Evolutionary conservation across 441 rosid genomes (phyloP).

Genomic region (Rhodomyrtus psidioides): DNA sequence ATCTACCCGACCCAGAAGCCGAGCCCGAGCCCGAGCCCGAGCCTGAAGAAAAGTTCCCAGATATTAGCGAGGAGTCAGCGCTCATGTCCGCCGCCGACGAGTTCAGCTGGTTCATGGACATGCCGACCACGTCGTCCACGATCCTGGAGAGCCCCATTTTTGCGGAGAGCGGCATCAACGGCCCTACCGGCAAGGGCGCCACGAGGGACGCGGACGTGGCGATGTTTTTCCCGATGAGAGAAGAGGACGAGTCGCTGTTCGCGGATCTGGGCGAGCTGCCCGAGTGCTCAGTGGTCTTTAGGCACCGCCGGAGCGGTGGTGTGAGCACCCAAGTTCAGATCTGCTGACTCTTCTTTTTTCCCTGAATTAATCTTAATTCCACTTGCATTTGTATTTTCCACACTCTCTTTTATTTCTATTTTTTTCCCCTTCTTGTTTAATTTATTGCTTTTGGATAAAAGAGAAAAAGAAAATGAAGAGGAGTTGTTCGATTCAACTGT

Average conservation of each 20-base stretch:
- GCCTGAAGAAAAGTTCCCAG: constrained; percentile 37
- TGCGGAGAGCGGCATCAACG: constrained; percentile 12
- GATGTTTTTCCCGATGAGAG: constrained; percentile 66
- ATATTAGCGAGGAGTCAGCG: constrained; percentile 33
- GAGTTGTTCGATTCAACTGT: background rate
- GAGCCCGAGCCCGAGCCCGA: constrained; percentile 19
- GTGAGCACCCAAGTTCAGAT: constrained; percentile 67
- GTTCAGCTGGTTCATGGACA: constrained; percentile 75
- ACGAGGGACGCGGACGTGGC: constrained; percentile 27
- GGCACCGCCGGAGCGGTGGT: constrained; percentile 29
- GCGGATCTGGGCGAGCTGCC: constrained; percentile 97
- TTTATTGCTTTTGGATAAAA: background rate
- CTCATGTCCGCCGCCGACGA: constrained; percentile 36
- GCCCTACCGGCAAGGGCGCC: background rate
- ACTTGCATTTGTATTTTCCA: background rate
- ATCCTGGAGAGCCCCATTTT: constrained; percentile 65
- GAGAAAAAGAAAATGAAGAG: background rate
- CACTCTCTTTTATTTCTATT: background rate
- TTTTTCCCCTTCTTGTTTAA: background rate
- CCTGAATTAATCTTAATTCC: background rate
- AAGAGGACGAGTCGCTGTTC: constrained; percentile 87
- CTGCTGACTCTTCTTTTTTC: constrained; percentile 40
- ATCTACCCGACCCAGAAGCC: constrained; percentile 4
- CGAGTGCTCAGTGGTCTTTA: constrained; percentile 78
- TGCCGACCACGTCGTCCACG: constrained; percentile 69